These are phyloP conservation scores for Annona cherimola DNA, from an alignment of 164 flowering plant species.

Conservation along the genomic window DNA sequence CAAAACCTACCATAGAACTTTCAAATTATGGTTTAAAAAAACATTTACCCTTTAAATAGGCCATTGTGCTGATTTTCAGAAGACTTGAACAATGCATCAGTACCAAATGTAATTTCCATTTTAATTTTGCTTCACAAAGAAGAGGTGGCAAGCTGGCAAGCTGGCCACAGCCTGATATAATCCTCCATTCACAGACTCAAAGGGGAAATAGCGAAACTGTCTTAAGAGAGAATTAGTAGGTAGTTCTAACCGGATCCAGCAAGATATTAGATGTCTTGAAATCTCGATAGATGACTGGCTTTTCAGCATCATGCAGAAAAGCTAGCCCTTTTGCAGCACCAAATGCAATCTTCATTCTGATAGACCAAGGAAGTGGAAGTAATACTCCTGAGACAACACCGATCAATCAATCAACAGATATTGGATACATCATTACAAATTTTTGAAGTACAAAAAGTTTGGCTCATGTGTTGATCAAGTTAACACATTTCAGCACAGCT, in stretches of 20 bases:
- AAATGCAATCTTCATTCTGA: conserved; percentile 74
- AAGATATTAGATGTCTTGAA: conserved; percentile 92
- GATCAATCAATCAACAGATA: not conserved
- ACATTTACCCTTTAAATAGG: not conserved
- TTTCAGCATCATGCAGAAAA: conserved; percentile 87
- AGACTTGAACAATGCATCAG: not conserved
- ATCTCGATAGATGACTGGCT: conserved; percentile 88
- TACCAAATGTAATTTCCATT: not conserved
- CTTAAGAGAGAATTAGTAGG: not conserved
- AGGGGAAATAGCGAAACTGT: not conserved
- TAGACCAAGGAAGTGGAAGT: conserved; percentile 77
- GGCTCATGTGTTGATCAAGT: not conserved
- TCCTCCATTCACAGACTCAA: not conserved
- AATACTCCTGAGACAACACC: conserved; percentile 54
- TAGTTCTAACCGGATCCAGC: conserved; percentile 58
- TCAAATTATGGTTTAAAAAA: not conserved
- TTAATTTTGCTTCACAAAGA: not conserved
- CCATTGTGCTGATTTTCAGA: not conserved
- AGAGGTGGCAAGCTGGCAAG: not conserved
- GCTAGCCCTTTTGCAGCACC: conserved; percentile 99
- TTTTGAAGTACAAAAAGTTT: not conserved
- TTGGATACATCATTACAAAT: not conserved
- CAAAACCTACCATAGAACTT: not conserved
- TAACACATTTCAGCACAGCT: too few species aligned
- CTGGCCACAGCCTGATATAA: not conserved